Conservation (phyloP, 129 eudicot species). For the Artemisia tridentata region DNA sequence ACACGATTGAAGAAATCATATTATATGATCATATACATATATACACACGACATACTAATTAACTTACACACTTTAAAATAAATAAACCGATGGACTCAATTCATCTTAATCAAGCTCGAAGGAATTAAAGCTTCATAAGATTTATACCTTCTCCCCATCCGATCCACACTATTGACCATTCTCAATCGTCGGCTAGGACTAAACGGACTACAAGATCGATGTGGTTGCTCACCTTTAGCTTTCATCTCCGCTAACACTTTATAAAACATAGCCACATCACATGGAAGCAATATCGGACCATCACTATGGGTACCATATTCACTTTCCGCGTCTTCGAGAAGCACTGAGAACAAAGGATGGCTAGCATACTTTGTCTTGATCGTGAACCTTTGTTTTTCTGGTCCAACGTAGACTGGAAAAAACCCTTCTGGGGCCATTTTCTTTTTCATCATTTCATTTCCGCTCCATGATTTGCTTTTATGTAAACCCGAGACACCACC, state of each 20-base stretch:
- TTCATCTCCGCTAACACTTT: conserved; percentile 64
- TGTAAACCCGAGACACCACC: conserved; percentile 12
- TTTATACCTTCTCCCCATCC: not conserved
- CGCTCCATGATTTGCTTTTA: conserved; percentile 49
- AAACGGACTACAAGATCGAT: conserved; percentile 6
- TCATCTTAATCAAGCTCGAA: not conserved
- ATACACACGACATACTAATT: not conserved
- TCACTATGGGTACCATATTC: conserved; percentile 58
- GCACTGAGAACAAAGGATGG: conserved; percentile 66
- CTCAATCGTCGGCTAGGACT: not conserved
- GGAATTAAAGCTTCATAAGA: not conserved
- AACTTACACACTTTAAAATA: not conserved
- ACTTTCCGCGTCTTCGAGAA: conserved; percentile 72
- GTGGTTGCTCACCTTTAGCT: conserved; percentile 11
- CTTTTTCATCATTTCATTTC: conserved; percentile 10
- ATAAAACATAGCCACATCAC: conserved; percentile 61
- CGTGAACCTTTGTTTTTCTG: conserved; percentile 63
- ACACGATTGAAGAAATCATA: not conserved
- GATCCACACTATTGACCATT: not conserved
- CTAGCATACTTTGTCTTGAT: conserved; percentile 49
- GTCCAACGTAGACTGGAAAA: conserved; percentile 70
- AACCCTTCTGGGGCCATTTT: conserved; percentile 52
- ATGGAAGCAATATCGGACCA: conserved; percentile 73
- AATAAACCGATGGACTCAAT: not conserved
- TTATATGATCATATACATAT: not conserved